These are phyloP conservation scores for Calonectria leucothoes DNA, from an alignment of 2,329 filamentous ascomycete species.

Conservation along the genomic window DNA sequence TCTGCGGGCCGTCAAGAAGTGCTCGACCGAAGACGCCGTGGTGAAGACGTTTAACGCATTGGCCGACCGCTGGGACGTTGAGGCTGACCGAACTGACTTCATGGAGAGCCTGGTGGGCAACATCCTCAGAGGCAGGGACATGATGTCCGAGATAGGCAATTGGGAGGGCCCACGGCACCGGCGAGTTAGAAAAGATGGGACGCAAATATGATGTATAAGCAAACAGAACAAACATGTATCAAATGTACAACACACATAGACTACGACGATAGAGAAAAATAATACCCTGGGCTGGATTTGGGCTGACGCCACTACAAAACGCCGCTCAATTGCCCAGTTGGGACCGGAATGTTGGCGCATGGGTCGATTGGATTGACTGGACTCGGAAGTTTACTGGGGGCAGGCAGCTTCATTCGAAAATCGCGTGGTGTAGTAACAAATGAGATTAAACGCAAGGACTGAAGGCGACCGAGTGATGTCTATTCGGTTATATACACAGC, in stretches of 20 bases:
- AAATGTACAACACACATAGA: conserved; percentile 36
- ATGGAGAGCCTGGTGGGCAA: conserved; percentile 59
- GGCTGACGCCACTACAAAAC: background rate
- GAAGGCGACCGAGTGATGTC: conserved; percentile 44
- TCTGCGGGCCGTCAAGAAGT: conserved; percentile 73
- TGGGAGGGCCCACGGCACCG: conserved; percentile 38
- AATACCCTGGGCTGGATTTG: conserved; percentile 33
- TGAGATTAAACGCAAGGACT: conserved; percentile 40
- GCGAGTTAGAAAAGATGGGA: conserved; percentile 43
- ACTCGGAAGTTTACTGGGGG: background rate
- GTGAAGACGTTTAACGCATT: conserved; percentile 66
- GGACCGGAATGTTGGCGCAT: background rate
- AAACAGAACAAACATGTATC: conserved; percentile 34
- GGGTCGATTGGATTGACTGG: background rate
- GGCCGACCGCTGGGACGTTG: conserved; percentile 59
- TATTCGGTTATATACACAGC: conserved; percentile 49
- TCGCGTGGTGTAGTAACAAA: conserved; percentile 32
- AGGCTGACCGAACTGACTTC: conserved; percentile 54
- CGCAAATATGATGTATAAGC: conserved; percentile 40
- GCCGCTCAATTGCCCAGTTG: background rate
- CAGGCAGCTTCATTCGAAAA: background rate
- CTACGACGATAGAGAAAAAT: conserved; percentile 13
- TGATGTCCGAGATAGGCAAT: conserved; percentile 42
- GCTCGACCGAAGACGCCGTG: conserved; percentile 63
- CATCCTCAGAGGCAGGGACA: conserved; percentile 50